Percentiles rank a stretch among this genome's conserved stretches.
phyloP scores from a whole-genome alignment of 2,329 filamentous ascomycete genomes.

The Claviceps arundinis region DNA sequence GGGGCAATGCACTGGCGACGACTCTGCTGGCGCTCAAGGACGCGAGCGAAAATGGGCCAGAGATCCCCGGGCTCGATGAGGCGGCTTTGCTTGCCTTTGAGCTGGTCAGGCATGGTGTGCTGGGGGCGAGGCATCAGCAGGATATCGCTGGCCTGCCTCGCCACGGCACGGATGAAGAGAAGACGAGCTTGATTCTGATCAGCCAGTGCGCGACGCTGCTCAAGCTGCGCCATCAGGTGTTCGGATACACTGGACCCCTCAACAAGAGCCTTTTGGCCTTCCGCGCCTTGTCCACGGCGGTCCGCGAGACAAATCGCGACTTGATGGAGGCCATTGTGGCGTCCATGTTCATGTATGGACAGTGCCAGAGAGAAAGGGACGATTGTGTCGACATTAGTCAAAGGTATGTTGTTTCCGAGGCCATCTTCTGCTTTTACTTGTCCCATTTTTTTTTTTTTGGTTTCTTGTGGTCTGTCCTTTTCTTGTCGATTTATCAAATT shows the following conservation, averaged over 20 bases:
- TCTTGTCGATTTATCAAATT: neutral
- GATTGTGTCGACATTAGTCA: conserved; percentile 58
- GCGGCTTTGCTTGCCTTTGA: conserved; percentile 75
- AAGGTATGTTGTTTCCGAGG: conserved; percentile 37
- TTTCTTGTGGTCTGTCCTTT: neutral
- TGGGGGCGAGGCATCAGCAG: conserved; percentile 54
- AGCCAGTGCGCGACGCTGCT: conserved; percentile 76
- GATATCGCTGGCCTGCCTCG: conserved; percentile 43
- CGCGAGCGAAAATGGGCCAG: conserved; percentile 29
- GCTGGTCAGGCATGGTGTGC: conserved; percentile 62
- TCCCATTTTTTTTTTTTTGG: too few species aligned
- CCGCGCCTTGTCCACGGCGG: conserved; percentile 66
- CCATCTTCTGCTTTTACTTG: neutral
- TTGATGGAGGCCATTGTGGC: conserved; percentile 71
- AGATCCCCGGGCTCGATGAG: conserved; percentile 50
- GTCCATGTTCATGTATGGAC: conserved; percentile 68
- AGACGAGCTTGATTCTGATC: conserved; percentile 64
- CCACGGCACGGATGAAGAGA: conserved; percentile 55
- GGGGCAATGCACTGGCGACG: conserved; percentile 67
- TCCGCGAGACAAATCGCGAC: conserved; percentile 69
- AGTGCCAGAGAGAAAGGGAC: conserved; percentile 56
- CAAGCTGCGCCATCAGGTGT: conserved; percentile 66
- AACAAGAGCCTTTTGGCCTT: conserved; percentile 82
- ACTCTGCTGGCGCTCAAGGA: conserved; percentile 52
- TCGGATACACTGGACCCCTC: conserved; percentile 88